Evolutionary conservation across 2,329 filamentous ascomycete species (phyloP).

Genomic region (Talaromyces funiculosus): DNA sequence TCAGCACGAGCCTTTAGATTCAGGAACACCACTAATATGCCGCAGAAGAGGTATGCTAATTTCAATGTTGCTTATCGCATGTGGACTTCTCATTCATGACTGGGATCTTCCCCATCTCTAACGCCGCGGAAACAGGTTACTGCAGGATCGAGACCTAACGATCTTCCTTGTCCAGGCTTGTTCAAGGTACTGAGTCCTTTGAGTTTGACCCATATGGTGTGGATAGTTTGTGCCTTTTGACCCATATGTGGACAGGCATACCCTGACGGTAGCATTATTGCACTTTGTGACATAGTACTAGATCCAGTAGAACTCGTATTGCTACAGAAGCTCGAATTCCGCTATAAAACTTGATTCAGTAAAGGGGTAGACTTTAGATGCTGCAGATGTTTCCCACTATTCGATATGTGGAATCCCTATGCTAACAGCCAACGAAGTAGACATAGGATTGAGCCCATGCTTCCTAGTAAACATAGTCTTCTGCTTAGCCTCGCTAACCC

Average conservation of each 20-base stretch:
- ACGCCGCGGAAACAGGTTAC: not conserved
- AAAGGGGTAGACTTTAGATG: not conserved
- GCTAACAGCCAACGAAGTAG: not conserved
- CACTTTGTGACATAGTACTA: not conserved
- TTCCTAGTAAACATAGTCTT: not conserved
- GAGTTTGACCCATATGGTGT: not conserved
- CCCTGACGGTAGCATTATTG: not conserved
- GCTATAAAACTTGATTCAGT: not conserved
- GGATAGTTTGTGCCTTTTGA: not conserved
- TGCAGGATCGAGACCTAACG: slow-evolving; percentile 6
- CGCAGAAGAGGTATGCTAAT: slow-evolving; percentile 10
- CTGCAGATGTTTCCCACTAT: not conserved
- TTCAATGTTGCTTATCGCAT: not conserved
- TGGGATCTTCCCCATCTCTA: not conserved
- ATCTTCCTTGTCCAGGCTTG: not conserved
- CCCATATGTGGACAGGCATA: not conserved
- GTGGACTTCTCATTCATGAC: slow-evolving; percentile 3
- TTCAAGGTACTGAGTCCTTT: not conserved
- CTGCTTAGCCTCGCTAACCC: not conserved
- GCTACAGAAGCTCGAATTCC: not conserved
- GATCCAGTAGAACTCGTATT: not conserved
- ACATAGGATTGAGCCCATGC: not conserved
- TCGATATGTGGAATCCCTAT: not conserved
- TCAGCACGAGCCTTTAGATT: slow-evolving; percentile 6
- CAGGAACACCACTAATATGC: slow-evolving; percentile 12